phyloP scores from a whole-genome alignment of 2,329 filamentous ascomycete species.

The Aspergillus sp. region DNA sequence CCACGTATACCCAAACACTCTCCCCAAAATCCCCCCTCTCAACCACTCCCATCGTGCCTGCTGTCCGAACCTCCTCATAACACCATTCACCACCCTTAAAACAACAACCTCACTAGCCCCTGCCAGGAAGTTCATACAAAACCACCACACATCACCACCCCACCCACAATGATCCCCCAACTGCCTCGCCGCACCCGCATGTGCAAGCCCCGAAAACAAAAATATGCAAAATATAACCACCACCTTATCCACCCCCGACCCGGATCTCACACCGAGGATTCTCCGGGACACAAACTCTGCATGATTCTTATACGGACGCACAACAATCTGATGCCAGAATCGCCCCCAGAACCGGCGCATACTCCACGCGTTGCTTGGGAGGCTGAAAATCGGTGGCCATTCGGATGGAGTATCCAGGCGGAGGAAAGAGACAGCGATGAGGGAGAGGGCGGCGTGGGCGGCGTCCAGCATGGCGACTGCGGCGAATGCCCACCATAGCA shows the following conservation, averaged over 20 bases:
- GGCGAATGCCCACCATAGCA: background rate
- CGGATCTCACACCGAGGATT: background rate
- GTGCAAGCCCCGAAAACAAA: background rate
- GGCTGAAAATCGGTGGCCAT: background rate
- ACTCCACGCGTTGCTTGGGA: background rate
- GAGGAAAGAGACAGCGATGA: background rate
- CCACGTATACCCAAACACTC: background rate
- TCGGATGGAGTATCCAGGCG: background rate
- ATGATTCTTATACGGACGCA: conserved; percentile 2
- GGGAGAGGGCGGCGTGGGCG: background rate
- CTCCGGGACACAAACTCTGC: conserved; percentile 1
- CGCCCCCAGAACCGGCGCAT: conserved; percentile 4
- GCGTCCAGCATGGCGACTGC: background rate
- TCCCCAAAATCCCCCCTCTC: background rate
- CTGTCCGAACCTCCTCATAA: background rate
- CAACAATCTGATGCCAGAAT: conserved; percentile 6
- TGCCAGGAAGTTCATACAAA: background rate
- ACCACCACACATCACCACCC: background rate
- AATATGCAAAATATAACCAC: conserved; percentile 1
- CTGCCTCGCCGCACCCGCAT: background rate
- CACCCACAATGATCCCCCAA: background rate
- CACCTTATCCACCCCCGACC: background rate
- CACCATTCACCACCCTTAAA: background rate
- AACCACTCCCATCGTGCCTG: background rate
- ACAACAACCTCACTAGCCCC: background rate